Conservation (phyloP, 352 stramenopile species). For the Thalassiosira exigua region DNA sequence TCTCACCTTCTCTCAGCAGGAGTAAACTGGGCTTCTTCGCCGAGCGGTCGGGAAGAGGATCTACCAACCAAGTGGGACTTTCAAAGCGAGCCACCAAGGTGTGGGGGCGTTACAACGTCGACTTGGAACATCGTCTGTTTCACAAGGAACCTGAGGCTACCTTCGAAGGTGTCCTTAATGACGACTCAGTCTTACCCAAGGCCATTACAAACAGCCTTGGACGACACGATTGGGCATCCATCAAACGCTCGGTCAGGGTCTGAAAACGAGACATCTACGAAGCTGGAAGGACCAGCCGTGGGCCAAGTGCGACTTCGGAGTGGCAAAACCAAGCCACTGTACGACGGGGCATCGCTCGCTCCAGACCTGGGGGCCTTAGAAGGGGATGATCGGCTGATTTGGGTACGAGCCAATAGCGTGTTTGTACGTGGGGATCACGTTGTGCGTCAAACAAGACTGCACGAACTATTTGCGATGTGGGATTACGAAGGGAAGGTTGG, state of each 20-base stretch:
- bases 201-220: conserved; percentile 27
- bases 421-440: background rate
- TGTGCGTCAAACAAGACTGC: background rate
- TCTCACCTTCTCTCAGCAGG: too few relatives aligned
- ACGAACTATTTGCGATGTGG: conserved; percentile 31
- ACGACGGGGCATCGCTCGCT: background rate
- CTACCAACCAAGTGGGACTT: background rate
- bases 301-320: background rate
- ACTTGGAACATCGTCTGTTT: conserved; percentile 16
- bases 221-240: conserved; percentile 19
- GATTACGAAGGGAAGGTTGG: conserved; percentile 22
- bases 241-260: background rate
- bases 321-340: background rate
- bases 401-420: background rate
- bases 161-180: background rate
- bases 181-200: conserved; percentile 25
- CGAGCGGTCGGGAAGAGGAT: background rate
- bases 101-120: conserved; percentile 34
- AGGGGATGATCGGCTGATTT: background rate
- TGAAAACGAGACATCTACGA: background rate
- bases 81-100: background rate
- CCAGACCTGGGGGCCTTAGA: background rate
- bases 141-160: background rate
- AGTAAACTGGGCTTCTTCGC: too few relatives aligned
- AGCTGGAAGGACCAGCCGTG: background rate